phyloP scores from a whole-genome alignment of 225 moss, liverwort and hornwort species.

The Marchantia paleacea region DNA sequence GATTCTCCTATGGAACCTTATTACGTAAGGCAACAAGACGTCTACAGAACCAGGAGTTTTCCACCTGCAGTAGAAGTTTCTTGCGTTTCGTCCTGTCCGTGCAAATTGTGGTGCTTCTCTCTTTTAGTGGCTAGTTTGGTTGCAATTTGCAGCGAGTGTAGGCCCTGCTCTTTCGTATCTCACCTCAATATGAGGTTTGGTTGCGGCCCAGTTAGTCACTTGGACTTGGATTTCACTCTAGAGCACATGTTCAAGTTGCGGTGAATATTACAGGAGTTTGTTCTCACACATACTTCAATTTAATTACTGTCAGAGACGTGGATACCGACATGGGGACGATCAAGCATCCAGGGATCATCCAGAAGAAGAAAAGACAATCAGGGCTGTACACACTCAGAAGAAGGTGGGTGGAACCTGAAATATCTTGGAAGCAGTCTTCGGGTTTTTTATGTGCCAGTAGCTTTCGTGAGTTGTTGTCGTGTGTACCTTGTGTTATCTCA shows the following conservation, averaged over 20 bases:
- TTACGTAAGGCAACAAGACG: conserved; percentile 16
- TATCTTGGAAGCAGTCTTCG: no score
- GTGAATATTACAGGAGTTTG: not conserved
- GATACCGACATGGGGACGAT: conserved; percentile 17
- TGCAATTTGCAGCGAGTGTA: not conserved
- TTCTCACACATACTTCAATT: not conserved
- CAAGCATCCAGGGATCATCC: conserved; percentile 35
- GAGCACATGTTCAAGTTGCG: not conserved
- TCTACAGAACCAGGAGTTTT: no score
- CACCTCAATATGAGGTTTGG: not conserved
- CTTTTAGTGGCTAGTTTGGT: not conserved
- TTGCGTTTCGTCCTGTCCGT: no score
- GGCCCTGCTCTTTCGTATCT: not conserved
- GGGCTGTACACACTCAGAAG: conserved; percentile 46
- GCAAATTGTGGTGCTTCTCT: no score
- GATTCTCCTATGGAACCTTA: conserved; percentile 27
- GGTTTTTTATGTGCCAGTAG: no score
- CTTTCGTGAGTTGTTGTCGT: no score
- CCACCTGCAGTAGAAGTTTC: no score
- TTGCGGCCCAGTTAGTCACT: not conserved
- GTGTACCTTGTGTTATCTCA: no score
- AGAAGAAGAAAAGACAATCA: conserved; percentile 48
- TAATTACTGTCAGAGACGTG: conserved; percentile 6
- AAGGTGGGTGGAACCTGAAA: conserved; percentile 24
- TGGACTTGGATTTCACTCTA: not conserved